phyloP scores from a whole-genome alignment of 768 basidiomycete genomes.

The Tylopilus plumbeoviolaceoides region DNA sequence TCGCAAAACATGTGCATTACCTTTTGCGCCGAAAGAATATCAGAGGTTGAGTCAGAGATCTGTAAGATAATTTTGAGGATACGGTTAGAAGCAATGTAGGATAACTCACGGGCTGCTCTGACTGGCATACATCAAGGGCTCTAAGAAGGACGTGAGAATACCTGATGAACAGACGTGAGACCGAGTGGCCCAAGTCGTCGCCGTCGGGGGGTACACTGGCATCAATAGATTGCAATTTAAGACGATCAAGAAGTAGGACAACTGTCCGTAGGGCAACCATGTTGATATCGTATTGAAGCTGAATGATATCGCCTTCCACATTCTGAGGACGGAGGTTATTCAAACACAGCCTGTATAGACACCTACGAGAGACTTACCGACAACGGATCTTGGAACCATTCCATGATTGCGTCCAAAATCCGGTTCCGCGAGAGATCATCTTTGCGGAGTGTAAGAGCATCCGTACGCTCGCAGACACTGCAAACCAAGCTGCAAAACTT shows the following conservation, averaged over 20 bases:
- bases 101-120: slow-evolving; percentile 41
- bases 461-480: slow-evolving; percentile 57
- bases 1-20: slow-evolving; percentile 25
- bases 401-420: slow-evolving; percentile 71
- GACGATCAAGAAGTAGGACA: slow-evolving; percentile 70
- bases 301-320: slow-evolving; percentile 34
- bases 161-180: slow-evolving; percentile 75
- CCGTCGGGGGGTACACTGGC: slow-evolving; percentile 45
- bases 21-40: slow-evolving; percentile 44
- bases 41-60: slow-evolving; percentile 49
- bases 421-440: slow-evolving; percentile 63
- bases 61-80: slow-evolving; percentile 19
- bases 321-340: slow-evolving; percentile 25
- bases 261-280: slow-evolving; percentile 67
- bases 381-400: slow-evolving; percentile 65
- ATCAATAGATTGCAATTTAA: slow-evolving; percentile 62
- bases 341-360: background rate
- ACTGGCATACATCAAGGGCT: slow-evolving; percentile 51
- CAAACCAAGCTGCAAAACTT: slow-evolving; percentile 76
- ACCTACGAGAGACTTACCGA: slow-evolving; percentile 37
- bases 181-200: slow-evolving; percentile 63
- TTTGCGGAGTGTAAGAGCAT: slow-evolving; percentile 60
- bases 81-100: background rate
- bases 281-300: slow-evolving; percentile 63
- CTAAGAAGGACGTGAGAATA: slow-evolving; percentile 66